phyloP scores from a whole-genome alignment of 2,329 filamentous ascomycete genomes.

The Fusarium liriodendri region DNA sequence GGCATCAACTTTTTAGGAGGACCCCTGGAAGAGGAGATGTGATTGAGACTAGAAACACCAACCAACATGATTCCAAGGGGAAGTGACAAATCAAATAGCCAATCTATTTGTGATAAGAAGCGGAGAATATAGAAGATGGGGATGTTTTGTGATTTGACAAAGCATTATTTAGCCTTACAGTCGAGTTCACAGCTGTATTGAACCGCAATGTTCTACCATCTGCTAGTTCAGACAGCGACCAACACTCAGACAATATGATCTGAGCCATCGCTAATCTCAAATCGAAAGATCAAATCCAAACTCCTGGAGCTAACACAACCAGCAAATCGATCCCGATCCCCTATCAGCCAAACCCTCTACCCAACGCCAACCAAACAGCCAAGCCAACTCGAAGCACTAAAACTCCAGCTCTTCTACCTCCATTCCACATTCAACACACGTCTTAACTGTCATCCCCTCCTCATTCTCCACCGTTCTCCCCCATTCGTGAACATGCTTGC shows the following conservation, averaged over 20 bases:
- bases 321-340: not conserved
- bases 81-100: constrained; percentile 2
- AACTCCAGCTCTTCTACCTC: constrained; percentile 82
- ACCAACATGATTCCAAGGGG: not conserved
- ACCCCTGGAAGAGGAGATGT: constrained; percentile 24
- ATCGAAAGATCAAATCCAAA: not conserved
- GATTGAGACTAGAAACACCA: not conserved
- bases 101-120: not conserved
- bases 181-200: not conserved
- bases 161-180: not conserved
- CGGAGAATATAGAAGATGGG: not conserved
- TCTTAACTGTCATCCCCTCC: constrained; percentile 83
- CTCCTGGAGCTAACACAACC: not conserved
- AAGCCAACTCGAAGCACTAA: constrained; percentile 42
- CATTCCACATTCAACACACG: constrained; percentile 79
- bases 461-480: constrained; percentile 75
- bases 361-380: not conserved
- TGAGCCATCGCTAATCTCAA: not conserved
- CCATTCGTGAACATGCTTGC: constrained; percentile 91
- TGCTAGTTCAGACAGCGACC: not conserved
- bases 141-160: not conserved
- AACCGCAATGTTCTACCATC: not conserved
- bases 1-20: constrained; percentile 40
- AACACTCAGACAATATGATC: not conserved
- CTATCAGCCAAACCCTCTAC: not conserved